Conservation (phyloP, 495 filamentous ascomycete genomes). For the Xylaria bambusicola region DNA sequence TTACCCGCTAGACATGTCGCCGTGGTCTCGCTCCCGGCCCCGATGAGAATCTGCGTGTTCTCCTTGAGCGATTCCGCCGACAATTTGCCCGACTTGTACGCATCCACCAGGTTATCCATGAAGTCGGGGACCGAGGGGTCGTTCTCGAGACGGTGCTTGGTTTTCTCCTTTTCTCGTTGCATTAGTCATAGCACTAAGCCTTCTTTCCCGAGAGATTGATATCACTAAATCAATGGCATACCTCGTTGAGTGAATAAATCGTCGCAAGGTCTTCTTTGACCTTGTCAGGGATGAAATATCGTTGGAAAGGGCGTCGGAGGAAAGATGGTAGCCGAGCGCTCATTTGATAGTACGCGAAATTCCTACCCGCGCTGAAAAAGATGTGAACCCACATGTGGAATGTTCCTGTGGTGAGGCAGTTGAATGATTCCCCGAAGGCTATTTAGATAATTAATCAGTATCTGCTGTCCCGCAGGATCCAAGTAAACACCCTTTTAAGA, state of each 20-base stretch:
- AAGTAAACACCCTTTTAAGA: too few species aligned
- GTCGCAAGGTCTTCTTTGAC: not conserved
- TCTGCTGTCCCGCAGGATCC: too few species aligned
- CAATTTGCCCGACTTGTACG: constrained; percentile 33
- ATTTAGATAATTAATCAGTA: not conserved
- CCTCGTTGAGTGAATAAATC: not conserved
- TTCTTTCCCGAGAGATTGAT: not conserved
- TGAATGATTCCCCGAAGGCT: constrained; percentile 4
- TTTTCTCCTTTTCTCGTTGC: constrained; percentile 15
- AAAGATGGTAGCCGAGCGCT: not conserved
- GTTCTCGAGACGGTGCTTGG: constrained; percentile 12
- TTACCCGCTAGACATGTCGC: constrained; percentile 52
- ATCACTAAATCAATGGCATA: not conserved
- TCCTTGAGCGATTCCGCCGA: constrained; percentile 31
- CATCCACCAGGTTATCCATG: constrained; percentile 20
- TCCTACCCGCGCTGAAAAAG: constrained; percentile 1
- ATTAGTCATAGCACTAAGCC: too few species aligned
- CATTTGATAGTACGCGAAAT: not conserved
- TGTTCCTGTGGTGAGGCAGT: not conserved
- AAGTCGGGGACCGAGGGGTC: constrained; percentile 9
- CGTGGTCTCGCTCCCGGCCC: constrained; percentile 60
- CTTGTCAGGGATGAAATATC: not conserved
- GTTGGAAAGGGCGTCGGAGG: not conserved
- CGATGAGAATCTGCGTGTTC: constrained; percentile 44
- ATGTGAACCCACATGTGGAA: not conserved